These are phyloP conservation scores for Neocatenulostroma microsporum DNA, from an alignment of 2,329 filamentous ascomycete species.

Conservation along the genomic window DNA sequence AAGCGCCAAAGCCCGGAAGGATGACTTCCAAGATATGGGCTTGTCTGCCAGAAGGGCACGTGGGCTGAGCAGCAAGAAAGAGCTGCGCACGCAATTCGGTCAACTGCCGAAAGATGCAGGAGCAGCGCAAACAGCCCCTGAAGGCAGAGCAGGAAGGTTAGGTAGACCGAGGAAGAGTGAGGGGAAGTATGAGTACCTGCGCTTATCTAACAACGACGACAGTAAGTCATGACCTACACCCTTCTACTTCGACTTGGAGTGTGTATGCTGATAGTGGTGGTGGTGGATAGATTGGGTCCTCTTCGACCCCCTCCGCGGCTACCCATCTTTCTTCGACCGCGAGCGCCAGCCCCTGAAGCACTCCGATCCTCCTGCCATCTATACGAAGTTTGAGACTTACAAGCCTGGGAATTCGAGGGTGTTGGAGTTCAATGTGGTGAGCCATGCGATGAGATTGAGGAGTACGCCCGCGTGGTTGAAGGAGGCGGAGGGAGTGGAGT, in stretches of 20 bases:
- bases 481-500: constrained; percentile 12
- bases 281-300: constrained; percentile 21
- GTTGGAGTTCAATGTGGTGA: constrained; percentile 17
- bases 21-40: constrained; percentile 9
- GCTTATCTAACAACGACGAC: constrained; percentile 1
- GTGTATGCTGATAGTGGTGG: background rate
- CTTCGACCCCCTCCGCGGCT: constrained; percentile 17
- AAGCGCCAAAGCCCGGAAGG: constrained; percentile 1
- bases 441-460: constrained; percentile 10
- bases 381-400: constrained; percentile 11
- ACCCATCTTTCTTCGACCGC: constrained; percentile 2
- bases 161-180: too few species aligned
- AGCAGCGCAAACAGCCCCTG: constrained; percentile 1
- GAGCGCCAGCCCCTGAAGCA: too few species aligned
- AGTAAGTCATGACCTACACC: constrained; percentile 26
- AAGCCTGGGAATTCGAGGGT: constrained; percentile 17
- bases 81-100: background rate
- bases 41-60: background rate
- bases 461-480: constrained; percentile 8
- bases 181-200: constrained; percentile 7
- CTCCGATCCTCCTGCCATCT: constrained; percentile 6
- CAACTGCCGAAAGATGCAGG: background rate
- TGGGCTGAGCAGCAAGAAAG: background rate
- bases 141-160: constrained; percentile 1
- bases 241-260: constrained; percentile 13